Percentiles rank a stretch among this genome's conserved stretches.
Conservation (phyloP, 148 eudicot genomes). For the Silene uniflora region DNA sequence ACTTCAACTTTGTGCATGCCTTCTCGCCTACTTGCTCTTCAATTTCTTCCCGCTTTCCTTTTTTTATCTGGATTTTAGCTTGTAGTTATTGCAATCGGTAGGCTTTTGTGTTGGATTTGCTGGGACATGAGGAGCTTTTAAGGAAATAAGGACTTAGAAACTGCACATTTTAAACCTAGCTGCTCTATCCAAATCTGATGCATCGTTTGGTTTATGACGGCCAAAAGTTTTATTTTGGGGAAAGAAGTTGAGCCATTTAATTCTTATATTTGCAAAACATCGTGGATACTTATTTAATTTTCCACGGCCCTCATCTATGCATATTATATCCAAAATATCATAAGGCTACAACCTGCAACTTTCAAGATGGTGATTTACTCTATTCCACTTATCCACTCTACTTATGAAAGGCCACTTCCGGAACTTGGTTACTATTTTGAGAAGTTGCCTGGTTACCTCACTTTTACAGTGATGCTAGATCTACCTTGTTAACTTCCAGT, state of each 20-base stretch:
- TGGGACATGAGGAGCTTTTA: neutral
- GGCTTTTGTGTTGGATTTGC: neutral
- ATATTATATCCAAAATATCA: neutral
- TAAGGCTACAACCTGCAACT: neutral
- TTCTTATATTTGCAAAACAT: neutral
- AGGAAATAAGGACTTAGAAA: neutral
- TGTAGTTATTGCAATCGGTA: neutral
- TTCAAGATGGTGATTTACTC: neutral
- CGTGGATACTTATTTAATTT: neutral
- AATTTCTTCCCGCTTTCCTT: neutral
- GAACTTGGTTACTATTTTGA: neutral
- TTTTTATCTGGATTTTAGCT: neutral
- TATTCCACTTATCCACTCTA: neutral
- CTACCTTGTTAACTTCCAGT: neutral
- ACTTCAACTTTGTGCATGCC: conserved; percentile 1
- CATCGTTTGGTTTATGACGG: too few species aligned
- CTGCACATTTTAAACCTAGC: neutral
- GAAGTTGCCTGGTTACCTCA: too few species aligned
- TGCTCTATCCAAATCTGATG: neutral
- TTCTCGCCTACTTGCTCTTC: neutral
- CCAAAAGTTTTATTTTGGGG: too few species aligned
- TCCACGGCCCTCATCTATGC: neutral
- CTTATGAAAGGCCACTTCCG: neutral
- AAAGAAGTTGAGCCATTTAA: neutral
- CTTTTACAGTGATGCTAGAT: too few species aligned